Evolutionary conservation across 2,329 filamentous ascomycete genomes (phyloP).

Genomic region (Colletotrichum eleusines): DNA sequence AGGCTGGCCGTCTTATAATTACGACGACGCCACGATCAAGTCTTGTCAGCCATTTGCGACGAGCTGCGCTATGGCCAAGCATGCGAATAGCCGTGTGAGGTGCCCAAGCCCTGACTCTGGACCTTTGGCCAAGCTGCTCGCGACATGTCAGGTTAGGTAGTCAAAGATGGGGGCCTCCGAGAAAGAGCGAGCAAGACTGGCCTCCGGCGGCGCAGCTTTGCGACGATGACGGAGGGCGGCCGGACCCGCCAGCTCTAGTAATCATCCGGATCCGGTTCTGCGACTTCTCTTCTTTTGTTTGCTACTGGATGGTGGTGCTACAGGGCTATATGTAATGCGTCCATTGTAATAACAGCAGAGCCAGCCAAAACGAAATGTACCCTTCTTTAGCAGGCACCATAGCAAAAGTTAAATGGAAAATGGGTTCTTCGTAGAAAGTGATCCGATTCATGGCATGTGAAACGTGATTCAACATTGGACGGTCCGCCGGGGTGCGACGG

Average conservation of each 20-base stretch:
- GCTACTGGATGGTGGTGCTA: background rate
- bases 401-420: background rate
- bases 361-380: background rate
- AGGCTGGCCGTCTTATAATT: slow-evolving; percentile 31
- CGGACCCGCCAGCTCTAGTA: slow-evolving; percentile 5
- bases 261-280: slow-evolving; percentile 12
- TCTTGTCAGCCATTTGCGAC: slow-evolving; percentile 30
- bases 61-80: slow-evolving; percentile 36
- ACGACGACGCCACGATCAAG: slow-evolving; percentile 31
- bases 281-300: background rate
- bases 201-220: background rate
- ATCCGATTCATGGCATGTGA: slow-evolving; percentile 31
- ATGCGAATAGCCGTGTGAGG: slow-evolving; percentile 27
- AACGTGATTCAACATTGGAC: slow-evolving; percentile 18
- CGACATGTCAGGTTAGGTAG: slow-evolving; percentile 12
- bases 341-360: background rate
- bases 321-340: background rate
- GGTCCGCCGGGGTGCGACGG: background rate
- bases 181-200: slow-evolving; percentile 2
- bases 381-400: background rate
- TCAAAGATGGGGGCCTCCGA: slow-evolving; percentile 11
- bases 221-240: slow-evolving; percentile 16
- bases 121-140: slow-evolving; percentile 4
- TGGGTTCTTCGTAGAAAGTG: background rate
- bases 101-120: slow-evolving; percentile 22